Evolutionary conservation across 768 basidiomycete species (phyloP), one percentile per base, ranked within the genome.

Genomic region (Leccinellum luteum): DNA sequence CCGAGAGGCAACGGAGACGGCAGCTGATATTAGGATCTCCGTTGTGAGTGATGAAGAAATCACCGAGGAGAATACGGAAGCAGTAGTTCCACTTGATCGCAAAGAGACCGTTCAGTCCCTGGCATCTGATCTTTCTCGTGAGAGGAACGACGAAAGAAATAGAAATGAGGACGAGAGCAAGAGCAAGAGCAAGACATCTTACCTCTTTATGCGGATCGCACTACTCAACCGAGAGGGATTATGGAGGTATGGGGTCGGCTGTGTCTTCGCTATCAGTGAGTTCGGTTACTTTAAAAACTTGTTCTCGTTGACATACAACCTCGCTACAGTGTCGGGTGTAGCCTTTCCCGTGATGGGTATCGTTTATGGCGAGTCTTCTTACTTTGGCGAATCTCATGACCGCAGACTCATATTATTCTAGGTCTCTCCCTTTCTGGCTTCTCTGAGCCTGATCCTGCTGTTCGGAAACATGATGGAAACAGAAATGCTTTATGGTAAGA

Each of bases 141-240:
- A 85, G 73, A 79, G 73, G 56, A 69, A 65, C 4, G 70, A 72
- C 15, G 69, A 66, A 35, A 67, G 71, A 52, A 66, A 75, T 52
- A 64, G 72, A 3, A 68, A 69, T 27, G 28, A 60, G 2, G 51
- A 67, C 6, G 70, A 73, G 48, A 75, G 79, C 35, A 65, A 74
- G 48, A 75, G 79, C 35, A 65, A 74, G 13, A 80, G 83, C 59
- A 72, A 73, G 44, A 56, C 90, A 51, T 53, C 70, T 12, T 86
- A 86, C 63, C 73, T 94, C 52, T 90, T 92, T 79, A 75, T 68
- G 66, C 84, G 92, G 48, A 84, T 94, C 72, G 87, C 84, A n/a
- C 60, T 64, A 25, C 76, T 94, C 60, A 84, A 92, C 66, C 75
- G 76, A 25, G 82, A 78, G 25, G 79, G 77, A 30, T 85, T 85